A percentile compares a stretch with the other conserved stretches of the same genome.
Conservation (phyloP, 106 monocot genomes). For the Dendrobium catenatum region DNA sequence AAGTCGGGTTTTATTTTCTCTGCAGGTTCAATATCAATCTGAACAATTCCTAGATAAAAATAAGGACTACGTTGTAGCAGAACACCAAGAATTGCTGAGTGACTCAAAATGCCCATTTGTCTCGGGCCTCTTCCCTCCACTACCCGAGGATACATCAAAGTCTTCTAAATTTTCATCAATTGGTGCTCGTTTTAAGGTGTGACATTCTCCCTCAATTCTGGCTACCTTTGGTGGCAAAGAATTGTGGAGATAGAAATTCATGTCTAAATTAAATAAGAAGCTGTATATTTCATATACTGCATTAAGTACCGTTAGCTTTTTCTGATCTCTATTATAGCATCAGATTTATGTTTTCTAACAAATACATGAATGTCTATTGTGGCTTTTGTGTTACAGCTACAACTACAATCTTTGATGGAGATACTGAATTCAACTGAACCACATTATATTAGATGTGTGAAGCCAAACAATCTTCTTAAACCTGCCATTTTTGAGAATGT, state of each 20-base stretch:
- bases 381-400: slow-evolving; percentile 45
- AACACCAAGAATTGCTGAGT: slow-evolving; percentile 83
- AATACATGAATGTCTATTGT: slow-evolving; percentile 1
- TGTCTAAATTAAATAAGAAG: background rate
- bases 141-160: slow-evolving; percentile 64
- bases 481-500: slow-evolving; percentile 95
- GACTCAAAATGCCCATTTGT: slow-evolving; percentile 91
- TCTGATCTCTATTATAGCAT: background rate
- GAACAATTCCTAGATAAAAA: slow-evolving; percentile 96
- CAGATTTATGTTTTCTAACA: background rate
- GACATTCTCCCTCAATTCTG: background rate
- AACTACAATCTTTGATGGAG: slow-evolving; percentile 90
- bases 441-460: slow-evolving; percentile 98
- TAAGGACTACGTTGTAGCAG: slow-evolving; percentile 96
- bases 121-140: slow-evolving; percentile 72
- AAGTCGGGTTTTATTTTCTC: slow-evolving; percentile 6
- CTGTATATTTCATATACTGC: background rate
- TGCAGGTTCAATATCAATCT: slow-evolving; percentile 86
- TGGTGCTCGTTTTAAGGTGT: slow-evolving; percentile 91
- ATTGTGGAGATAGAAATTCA: background rate
- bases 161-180: slow-evolving; percentile 98
- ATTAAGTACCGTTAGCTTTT: background rate
- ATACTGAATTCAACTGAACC: slow-evolving; percentile 97
- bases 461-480: slow-evolving; percentile 94
- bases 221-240: background rate